Evolutionary conservation across 495 filamentous ascomycete species (phyloP), one percentile per base, ranked within the genome.

Genomic region (Penicillium soppii): DNA sequence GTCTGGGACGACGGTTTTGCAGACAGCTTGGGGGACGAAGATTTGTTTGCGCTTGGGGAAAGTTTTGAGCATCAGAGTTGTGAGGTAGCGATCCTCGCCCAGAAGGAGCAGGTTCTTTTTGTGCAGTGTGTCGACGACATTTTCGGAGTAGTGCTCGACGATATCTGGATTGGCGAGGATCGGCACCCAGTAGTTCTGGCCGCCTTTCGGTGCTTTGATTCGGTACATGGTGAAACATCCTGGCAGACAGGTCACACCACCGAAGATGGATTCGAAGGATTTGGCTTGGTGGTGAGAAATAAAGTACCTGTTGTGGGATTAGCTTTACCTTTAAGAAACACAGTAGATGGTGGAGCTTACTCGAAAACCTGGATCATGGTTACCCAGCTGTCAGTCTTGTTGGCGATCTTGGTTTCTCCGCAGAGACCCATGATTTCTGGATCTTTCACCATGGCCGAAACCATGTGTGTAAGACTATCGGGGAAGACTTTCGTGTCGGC

Each of bases 191-290:
- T 96, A 97, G 71, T 97, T 97, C 68, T 97, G 90, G 13, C 89
- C 95, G 27, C 94, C 94, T 74, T 99, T 99, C 39, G 95, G 95
- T 2, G 94, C 88, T 71, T 99, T 99, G 81, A 99, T 96, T 57
- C 95, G 88, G 73, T 99, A 99, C 95, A 99, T 99, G 78, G 91
- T 96, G 84, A 99, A 99, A 77, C 95, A 99, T 40, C 95, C 95
- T 3, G 95, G 95, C 21, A 99, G 78, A 82, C 95, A 99, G 58
- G 95, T 99, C 20, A 99, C 95, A 87, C 95, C 95, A 66, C 95
- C 95, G 64, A 99, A 99, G 47, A 96, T 88, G 5, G 92, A 96
- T 68, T 99, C 95, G 72, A 99, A 99, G 6, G 91, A 89, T 64
- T 99, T 99, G 44, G 90, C 82, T 56, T 95, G 82, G 62, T 99